Conservation (phyloP, 2,329 filamentous ascomycete genomes). For the Fusarium ramigenum region DNA sequence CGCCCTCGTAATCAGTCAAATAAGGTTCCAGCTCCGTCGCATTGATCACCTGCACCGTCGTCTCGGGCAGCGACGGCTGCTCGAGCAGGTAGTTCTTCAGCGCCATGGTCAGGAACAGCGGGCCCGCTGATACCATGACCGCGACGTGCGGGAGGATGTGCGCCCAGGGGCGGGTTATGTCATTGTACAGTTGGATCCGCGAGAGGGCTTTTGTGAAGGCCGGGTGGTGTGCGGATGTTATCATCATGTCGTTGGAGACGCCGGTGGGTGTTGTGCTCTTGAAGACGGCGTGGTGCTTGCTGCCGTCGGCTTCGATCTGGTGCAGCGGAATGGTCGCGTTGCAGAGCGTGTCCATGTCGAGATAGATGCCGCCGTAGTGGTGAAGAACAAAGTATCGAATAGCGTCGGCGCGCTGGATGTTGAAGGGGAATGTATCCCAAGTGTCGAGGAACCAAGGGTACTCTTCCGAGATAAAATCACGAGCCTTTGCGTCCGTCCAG, state of each 20-base stretch:
- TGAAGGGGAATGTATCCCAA: conserved; percentile 74
- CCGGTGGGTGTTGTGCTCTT: conserved; percentile 74
- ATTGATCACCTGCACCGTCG: conserved; percentile 44
- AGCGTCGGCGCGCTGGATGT: conserved; percentile 76
- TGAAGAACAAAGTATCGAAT: conserved; percentile 79
- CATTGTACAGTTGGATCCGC: conserved; percentile 68
- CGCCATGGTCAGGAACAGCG: conserved; percentile 78
- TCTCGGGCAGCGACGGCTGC: conserved; percentile 47
- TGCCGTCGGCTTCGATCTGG: conserved; percentile 40
- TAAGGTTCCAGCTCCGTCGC: conserved; percentile 41
- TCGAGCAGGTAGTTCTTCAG: conserved; percentile 77
- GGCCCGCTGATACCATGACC: conserved; percentile 82
- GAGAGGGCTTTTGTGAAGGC: conserved; percentile 78
- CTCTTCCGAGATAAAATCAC: conserved; percentile 73
- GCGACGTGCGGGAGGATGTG: conserved; percentile 74
- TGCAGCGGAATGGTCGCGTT: conserved; percentile 43
- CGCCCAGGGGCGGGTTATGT: conserved; percentile 67
- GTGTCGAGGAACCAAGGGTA: conserved; percentile 78
- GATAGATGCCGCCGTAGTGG: conserved; percentile 78
- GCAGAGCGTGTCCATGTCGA: conserved; percentile 61
- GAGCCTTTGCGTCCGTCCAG: conserved; percentile 75
- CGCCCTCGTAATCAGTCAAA: conserved; percentile 51
- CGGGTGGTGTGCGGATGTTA: conserved; percentile 74
- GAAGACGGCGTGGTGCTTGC: conserved; percentile 43
- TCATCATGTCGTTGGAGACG: conserved; percentile 85